Evolutionary conservation across 306 rosid species (phyloP), one percentile per base, ranked within the genome.

Genomic region (Erythrophleum fordii): DNA sequence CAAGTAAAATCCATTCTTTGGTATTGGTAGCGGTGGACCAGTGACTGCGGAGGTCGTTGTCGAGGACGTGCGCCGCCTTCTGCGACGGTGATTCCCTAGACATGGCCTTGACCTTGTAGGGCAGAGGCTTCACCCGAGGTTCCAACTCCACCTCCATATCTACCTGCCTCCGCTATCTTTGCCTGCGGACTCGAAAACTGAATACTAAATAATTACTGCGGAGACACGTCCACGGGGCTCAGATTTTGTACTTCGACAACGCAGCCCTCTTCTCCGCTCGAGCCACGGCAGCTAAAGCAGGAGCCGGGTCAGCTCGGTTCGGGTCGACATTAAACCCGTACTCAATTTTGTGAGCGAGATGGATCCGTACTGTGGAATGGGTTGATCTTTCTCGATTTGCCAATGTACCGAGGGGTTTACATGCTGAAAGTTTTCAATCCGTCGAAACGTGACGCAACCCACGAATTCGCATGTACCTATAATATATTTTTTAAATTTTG

Each of bases 1-100:
- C 94, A 65, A 94, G 97, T 17, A 94, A 87, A 77, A 94, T 94
- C 98, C 97, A 94, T 73, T 94, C 98, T 70, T 94, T 94, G 77
- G 98, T 94, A 74, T 94, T 94, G 82, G 97, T 94, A n/a, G 92
- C 92, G 80, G 97, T 87, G 87, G 98, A 94, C 98, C 98, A 94
- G 86, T 94, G 97, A 18, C 88, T 76, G 64, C 98, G 98, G 77
- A 94, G 97, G 94, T 94, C 97, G 51, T 91, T 45, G 85, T 94
- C 98, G 78, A 92, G 97, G 46, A 94, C 94, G 77, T 89, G 88
- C 5, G 84, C 72, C 11, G 93, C 97, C 60, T 94, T 94, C 88
- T 92, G 97, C 5, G 97, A 85, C 11, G 94, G 92, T 11, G 98
- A 91, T 84, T 94, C 98, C 49, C 98, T 56, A 4, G 98, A 94